Percentiles rank a stretch among this genome's conserved stretches.
phyloP scores from a whole-genome alignment of 805 yeast genomes.

The Suhomyces faveliae region DNA sequence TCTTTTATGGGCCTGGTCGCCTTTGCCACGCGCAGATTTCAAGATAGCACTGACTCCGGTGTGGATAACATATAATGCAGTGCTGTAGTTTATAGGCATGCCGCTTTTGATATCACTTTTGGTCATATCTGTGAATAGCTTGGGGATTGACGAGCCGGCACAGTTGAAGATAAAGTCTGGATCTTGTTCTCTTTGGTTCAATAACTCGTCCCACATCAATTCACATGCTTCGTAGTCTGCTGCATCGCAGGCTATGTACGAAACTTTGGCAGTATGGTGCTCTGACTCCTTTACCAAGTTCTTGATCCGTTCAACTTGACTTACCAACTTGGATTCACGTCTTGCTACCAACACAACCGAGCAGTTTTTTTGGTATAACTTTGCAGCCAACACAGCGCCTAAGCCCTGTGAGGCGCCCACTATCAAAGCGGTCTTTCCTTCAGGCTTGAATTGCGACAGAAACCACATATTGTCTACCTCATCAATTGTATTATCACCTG shows the following conservation, averaged over 20 bases:
- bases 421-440: constrained; percentile 62
- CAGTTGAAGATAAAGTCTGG: constrained; percentile 83
- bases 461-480: constrained; percentile 15
- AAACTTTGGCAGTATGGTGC: constrained; percentile 16
- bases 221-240: constrained; percentile 52
- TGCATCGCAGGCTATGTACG: constrained; percentile 62
- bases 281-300: constrained; percentile 12
- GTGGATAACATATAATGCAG: constrained; percentile 72
- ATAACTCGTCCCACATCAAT: constrained; percentile 39
- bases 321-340: constrained; percentile 56
- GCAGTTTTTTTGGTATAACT: constrained; percentile 53
- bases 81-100: constrained; percentile 64
- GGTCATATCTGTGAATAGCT: constrained; percentile 67
- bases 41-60: constrained; percentile 48
- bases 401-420: constrained; percentile 96
- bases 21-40: constrained; percentile 6
- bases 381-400: constrained; percentile 74
- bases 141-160: constrained; percentile 85
- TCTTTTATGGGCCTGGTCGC: constrained; percentile 36
- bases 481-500: neutral
- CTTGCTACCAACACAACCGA: constrained; percentile 77
- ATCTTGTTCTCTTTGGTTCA: constrained; percentile 20
- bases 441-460: constrained; percentile 27
- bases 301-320: constrained; percentile 46
- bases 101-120: constrained; percentile 60